Evolutionary conservation across 441 rosid species (phyloP), one percentile per base, ranked within the genome.

Genomic region (Breynia disticha): DNA sequence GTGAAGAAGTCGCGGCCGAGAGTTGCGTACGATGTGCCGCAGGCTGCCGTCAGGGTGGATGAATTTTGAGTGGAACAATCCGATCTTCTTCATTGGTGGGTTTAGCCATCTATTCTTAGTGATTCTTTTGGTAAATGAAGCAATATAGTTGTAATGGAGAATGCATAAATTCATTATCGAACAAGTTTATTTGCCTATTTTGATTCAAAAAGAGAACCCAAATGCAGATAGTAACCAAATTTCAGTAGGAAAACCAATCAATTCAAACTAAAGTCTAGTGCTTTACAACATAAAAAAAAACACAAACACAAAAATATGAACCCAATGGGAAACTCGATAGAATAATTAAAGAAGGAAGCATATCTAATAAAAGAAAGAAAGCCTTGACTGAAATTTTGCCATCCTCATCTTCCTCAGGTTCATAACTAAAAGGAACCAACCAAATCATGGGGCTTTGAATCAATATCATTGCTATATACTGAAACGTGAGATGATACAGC

Each of bases 311-410:
- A 35, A 51, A 19, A 4, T 15, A 20, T 15, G 16, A 20, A 19
- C 22, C 21, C 37, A 50, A 9, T 32, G 10, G 37, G 17, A 37
- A 52, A 20, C 5, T 11, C 11, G 1, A 32, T 11, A 21, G 46
- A 49, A 21, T 13, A 32, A 17, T 16, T 15, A 12, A 28, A 13
- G 2, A 10, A 14, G 7, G 32, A n/a, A 50, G 53, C 62, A 43
- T 49, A 84, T 95, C 95, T 79, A 64, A 96, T 87, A 47, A 85
- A 14, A 90, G 84, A 58, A 90, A 85, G 63, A 76, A 87, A 16
- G 95, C 87, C 71, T 83, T 87, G 51, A 87, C 66, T 28, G 98
- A 88, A 50, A 90, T 87, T 65, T 77, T 83, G 21, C 78, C 85
- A 9, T 81, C 84, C 46, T 82, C 90, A 37, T 76, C 93, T 48